These are phyloP conservation scores for Podila verticillata DNA, from an alignment of 192 early-diverging fungal genomes.

Conservation along the genomic window DNA sequence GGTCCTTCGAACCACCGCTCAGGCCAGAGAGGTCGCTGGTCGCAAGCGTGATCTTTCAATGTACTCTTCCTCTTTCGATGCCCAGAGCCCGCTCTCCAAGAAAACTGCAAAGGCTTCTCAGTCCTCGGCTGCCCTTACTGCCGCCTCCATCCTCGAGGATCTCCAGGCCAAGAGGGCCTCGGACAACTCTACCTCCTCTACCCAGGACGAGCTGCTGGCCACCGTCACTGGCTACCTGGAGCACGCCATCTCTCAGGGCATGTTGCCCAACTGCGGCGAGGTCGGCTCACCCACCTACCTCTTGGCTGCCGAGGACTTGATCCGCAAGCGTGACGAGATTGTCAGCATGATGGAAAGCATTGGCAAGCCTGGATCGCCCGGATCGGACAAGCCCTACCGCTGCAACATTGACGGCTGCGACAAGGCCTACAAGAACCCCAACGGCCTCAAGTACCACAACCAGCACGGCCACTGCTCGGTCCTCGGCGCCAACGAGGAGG, in stretches of 20 bases:
- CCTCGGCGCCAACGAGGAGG: conserved; percentile 63
- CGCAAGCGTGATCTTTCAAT: conserved; percentile 37
- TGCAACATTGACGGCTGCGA: conserved; percentile 85
- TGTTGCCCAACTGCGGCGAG: conserved; percentile 43
- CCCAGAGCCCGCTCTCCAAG: conserved; percentile 39
- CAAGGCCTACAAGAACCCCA: conserved; percentile 98
- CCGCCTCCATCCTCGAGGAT: conserved; percentile 13
- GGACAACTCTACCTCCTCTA: not conserved
- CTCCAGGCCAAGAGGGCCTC: conserved; percentile 1
- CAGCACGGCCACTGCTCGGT: conserved; percentile 87
- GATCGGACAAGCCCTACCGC: conserved; percentile 82
- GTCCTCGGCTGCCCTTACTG: conserved; percentile 13
- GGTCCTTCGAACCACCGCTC: conserved; percentile 20
- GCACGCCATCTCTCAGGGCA: conserved; percentile 37
- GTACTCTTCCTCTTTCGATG: conserved; percentile 37
- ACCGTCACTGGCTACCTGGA: conserved; percentile 46
- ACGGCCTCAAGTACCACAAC: conserved; percentile 97
- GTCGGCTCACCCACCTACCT: conserved; percentile 31
- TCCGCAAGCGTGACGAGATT: conserved; percentile 53
- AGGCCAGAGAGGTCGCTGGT: not conserved
- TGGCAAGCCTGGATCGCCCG: conserved; percentile 18
- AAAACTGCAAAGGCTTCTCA: conserved; percentile 10
- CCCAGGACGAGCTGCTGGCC: conserved; percentile 35
- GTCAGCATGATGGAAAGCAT: conserved; percentile 54
- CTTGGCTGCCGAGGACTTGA: conserved; percentile 32